These are phyloP conservation scores for Penicillium argentinense DNA, from an alignment of 495 filamentous ascomycete species.

Conservation along the genomic window DNA sequence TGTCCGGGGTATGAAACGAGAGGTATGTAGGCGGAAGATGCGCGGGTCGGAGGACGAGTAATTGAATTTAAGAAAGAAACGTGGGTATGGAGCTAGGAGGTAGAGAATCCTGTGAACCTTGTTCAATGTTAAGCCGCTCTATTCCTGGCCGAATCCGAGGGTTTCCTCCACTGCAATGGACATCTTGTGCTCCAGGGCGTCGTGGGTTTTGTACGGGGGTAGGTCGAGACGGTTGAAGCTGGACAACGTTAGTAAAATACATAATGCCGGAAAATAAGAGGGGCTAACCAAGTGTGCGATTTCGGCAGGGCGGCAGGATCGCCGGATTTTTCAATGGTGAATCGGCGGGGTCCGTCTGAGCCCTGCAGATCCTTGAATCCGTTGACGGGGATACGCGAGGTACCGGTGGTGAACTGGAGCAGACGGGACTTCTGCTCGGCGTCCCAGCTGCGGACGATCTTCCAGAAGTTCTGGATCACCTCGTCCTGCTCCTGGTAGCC, in stretches of 20 bases:
- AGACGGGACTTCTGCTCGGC: conserved; percentile 96
- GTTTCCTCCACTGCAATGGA: conserved; percentile 98
- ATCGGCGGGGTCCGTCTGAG: conserved; percentile 89
- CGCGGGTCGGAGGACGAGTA: not conserved
- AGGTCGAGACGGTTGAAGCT: conserved; percentile 98
- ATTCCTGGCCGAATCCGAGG: conserved; percentile 98
- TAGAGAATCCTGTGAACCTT: not conserved
- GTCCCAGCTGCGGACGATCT: conserved; percentile 94
- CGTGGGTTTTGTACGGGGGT: conserved; percentile 86
- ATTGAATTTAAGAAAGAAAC: not conserved
- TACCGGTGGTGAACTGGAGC: conserved; percentile 96
- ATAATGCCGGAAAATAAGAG: conserved; percentile 3
- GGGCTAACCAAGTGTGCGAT: conserved; percentile 91
- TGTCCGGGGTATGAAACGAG: not conserved
- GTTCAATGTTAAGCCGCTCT: too few species aligned
- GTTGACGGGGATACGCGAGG: conserved; percentile 97
- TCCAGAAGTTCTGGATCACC: conserved; percentile 98
- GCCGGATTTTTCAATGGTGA: conserved; percentile 97
- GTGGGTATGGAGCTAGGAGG: not conserved
- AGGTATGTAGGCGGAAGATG: not conserved
- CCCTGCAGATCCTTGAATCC: conserved; percentile 99
- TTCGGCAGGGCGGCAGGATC: conserved; percentile 89
- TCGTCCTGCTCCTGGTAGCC: conserved; percentile 98
- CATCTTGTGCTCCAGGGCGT: conserved; percentile 81
- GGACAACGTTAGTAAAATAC: conserved; percentile 17